Base-by-base conservation (phyloP, 768 basidiomycete genomes). In the Tylopilus sp. region DNA sequence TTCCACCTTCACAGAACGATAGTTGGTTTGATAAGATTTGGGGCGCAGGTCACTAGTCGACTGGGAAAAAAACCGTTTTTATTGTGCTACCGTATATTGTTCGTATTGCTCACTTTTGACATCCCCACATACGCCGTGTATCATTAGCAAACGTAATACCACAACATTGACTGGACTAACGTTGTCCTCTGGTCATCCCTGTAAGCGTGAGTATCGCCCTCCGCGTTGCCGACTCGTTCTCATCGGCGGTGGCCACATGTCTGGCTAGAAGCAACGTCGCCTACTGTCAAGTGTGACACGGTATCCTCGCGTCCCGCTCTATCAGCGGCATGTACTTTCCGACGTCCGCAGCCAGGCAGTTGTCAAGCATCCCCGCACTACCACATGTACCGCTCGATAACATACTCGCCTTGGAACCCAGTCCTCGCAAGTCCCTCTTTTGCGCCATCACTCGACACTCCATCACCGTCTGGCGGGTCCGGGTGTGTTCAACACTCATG, bases 401-500 rank as follows among this genome's bases (percentile, higher is more conserved):
- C 25, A 74, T 86, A 41, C 67, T 92, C 40, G 72, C 72, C 15
- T 64, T 90, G 48, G 71, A 74, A 22, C 74, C 86, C 6, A 90
- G 84, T 61, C 84, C 86, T 20, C 78, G 83, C 57, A 91, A 80
- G 69, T 82, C 82, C n/a, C 74, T 91, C 23, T 92, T 92, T 67
- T 86, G 85, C 64, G 77, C 82, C 13, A 71, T 92, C 47, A 85
- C 88, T n/a, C 78, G 75, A 56, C 80, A 74, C 62, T 79, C 81
- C n/a, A 69, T 93, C 44, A 75, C 86, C 1, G 77, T 91, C 47
- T 93, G 91, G 91, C 81, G 86, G 59, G 85, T 89, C 51, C 78
- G 91, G 68, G 91, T 88, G 63, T 59, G 83, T 77, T 53, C 23
- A 20, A 47, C 28, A 23, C 40, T 23, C 41, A 48, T 28, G 40